These are phyloP conservation scores for Elaeis guineensis DNA, from an alignment of 176 grass and related monocot species.

Conservation along the genomic window DNA sequence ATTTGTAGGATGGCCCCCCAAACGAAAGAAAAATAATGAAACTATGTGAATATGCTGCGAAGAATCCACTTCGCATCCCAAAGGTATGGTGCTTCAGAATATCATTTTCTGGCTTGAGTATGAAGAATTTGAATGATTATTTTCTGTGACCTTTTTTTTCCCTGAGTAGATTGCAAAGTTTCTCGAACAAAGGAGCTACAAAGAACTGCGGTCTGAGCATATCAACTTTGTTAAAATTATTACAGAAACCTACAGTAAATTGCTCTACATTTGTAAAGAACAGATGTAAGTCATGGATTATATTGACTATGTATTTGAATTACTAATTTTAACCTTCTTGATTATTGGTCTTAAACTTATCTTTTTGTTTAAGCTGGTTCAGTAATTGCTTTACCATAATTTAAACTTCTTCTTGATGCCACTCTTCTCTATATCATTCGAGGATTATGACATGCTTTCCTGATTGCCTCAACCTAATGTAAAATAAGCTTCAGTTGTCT, in stretches of 20 bases:
- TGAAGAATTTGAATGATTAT: conserved; percentile 2
- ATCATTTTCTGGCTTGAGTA: neutral
- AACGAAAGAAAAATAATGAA: conserved; percentile 98
- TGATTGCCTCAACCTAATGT: too few species aligned
- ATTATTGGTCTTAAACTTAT: too few species aligned
- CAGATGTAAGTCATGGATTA: conserved; percentile 66
- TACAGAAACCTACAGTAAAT: conserved; percentile 84
- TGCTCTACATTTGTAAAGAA: conserved; percentile 87
- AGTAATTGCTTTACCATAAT: conserved; percentile 3
- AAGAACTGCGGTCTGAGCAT: conserved; percentile 69
- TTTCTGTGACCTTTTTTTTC: conserved; percentile 14
- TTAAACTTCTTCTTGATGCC: neutral
- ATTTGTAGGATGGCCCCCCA: conserved; percentile 50
- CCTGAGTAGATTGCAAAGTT: conserved; percentile 75
- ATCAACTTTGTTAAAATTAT: conserved; percentile 83
- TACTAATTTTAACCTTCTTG: neutral
- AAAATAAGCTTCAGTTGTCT: too few species aligned
- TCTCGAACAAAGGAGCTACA: conserved; percentile 79
- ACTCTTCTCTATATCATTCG: too few species aligned
- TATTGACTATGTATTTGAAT: neutral
- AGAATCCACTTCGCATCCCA: conserved; percentile 85
- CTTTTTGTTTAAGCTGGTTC: neutral
- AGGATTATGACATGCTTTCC: too few species aligned
- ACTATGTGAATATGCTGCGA: conserved; percentile 93
- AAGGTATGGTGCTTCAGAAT: conserved; percentile 39